A percentile compares a stretch with the other conserved stretches of the same genome.
These are phyloP conservation scores for Pichia inconspicua DNA, from an alignment of 1,139 yeast genomes.

Conservation along the genomic window DNA sequence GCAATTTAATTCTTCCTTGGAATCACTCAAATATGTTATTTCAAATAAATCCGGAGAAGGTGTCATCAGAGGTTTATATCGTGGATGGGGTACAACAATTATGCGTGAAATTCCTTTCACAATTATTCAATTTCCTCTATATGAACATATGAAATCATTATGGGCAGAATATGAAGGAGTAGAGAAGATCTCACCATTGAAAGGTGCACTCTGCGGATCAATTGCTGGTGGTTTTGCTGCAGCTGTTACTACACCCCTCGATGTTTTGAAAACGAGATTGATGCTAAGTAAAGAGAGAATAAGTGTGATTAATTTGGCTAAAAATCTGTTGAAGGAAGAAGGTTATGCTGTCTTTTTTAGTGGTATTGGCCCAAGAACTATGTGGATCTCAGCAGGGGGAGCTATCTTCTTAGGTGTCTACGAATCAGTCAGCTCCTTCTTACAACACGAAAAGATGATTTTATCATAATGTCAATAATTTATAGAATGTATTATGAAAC, in stretches of 20 bases:
- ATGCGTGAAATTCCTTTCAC: conserved; percentile 96
- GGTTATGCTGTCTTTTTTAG: conserved; percentile 59
- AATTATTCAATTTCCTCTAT: conserved; percentile 86
- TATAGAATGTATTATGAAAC: background rate
- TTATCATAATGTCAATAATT: background rate
- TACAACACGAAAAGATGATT: conserved; percentile 3
- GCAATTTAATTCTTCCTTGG: conserved; percentile 49
- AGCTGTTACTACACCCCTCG: conserved; percentile 87
- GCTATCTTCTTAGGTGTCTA: conserved; percentile 93
- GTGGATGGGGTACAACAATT: conserved; percentile 91
- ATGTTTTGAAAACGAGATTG: conserved; percentile 82
- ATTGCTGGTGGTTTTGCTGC: conserved; percentile 95
- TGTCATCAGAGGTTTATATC: conserved; percentile 63
- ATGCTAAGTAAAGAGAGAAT: conserved; percentile 62
- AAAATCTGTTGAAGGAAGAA: conserved; percentile 52
- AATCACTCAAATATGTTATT: conserved; percentile 56
- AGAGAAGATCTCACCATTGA: conserved; percentile 45
- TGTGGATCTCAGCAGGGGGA: conserved; percentile 98
- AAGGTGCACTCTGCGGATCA: conserved; percentile 92
- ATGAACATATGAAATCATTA: conserved; percentile 65
- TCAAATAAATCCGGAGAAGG: conserved; percentile 70
- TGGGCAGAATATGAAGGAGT: conserved; percentile 38
- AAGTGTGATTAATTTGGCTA: conserved; percentile 39
- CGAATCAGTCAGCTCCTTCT: conserved; percentile 51
- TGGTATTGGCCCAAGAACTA: conserved; percentile 90